A percentile compares a stretch with the other conserved stretches of the same genome.
Conservation (phyloP, 352 stramenopile species). For the Phytophthora kernoviae region DNA sequence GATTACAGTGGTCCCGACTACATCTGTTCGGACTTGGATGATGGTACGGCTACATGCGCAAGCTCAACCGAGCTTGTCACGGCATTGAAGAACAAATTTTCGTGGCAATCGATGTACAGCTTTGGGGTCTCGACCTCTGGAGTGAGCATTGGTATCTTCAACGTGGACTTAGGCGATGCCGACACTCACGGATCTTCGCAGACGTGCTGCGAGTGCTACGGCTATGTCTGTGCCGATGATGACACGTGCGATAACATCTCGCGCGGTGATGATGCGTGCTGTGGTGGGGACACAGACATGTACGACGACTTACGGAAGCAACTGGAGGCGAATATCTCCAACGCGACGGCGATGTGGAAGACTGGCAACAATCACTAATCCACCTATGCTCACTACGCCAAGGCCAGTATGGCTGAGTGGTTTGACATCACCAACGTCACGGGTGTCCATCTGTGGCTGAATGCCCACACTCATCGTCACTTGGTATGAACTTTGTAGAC, state of each 20-base stretch:
- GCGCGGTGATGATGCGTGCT: too few relatives aligned
- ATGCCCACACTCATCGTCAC: slow-evolving; percentile 57
- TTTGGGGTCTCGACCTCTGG: slow-evolving; percentile 41
- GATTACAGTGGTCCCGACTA: slow-evolving; percentile 69
- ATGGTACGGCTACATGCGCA: slow-evolving; percentile 37
- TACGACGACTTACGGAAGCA: slow-evolving; percentile 51
- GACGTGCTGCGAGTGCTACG: slow-evolving; percentile 72
- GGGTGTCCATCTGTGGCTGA: slow-evolving; percentile 47
- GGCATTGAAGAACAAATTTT: slow-evolving; percentile 52
- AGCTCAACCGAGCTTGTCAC: slow-evolving; percentile 33
- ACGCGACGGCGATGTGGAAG: slow-evolving; percentile 69
- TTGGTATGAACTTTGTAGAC: slow-evolving; percentile 75
- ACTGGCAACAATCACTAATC: slow-evolving; percentile 76
- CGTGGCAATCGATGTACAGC: slow-evolving; percentile 52
- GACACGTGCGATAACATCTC: too few relatives aligned
- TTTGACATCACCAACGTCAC: slow-evolving; percentile 45
- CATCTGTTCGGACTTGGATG: slow-evolving; percentile 47
- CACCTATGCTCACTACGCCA: slow-evolving; percentile 48
- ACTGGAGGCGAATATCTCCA: slow-evolving; percentile 39
- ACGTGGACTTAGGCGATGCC: too few relatives aligned
- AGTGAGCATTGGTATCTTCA: slow-evolving; percentile 70
- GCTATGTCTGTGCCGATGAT: slow-evolving; percentile 25
- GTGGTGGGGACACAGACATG: slow-evolving; percentile 11
- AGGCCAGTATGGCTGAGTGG: slow-evolving; percentile 26
- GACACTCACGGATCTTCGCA: too few relatives aligned